phyloP scores from a whole-genome alignment of 2,329 filamentous ascomycete species.

The Penicillium rolfsii region DNA sequence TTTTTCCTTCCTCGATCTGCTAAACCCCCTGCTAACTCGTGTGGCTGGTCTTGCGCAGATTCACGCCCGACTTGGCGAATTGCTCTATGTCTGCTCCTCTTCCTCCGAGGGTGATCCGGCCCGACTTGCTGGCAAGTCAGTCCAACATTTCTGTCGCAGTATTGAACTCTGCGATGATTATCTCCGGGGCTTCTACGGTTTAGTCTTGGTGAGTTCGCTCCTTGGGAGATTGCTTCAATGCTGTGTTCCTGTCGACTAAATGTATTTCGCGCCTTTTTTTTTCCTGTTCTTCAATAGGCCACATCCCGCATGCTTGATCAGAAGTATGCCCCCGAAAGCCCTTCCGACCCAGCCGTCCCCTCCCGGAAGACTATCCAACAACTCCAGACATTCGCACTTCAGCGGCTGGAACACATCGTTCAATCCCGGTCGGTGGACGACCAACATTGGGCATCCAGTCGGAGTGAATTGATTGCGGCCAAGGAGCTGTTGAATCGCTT shows the following conservation, averaged over 20 bases:
- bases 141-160: conserved; percentile 85
- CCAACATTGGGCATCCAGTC: conserved; percentile 37
- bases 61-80: conserved; percentile 83
- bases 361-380: conserved; percentile 34
- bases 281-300: conserved; percentile 27
- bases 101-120: conserved; percentile 43
- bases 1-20: not conserved
- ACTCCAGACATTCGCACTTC: conserved; percentile 43
- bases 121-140: conserved; percentile 67
- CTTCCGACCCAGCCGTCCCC: conserved; percentile 17
- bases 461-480: conserved; percentile 47
- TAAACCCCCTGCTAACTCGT: not conserved
- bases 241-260: not conserved
- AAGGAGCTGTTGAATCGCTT: conserved; percentile 45
- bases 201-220: conserved; percentile 68
- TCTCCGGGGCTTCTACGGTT: conserved; percentile 85
- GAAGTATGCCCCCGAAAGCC: conserved; percentile 16
- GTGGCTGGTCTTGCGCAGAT: conserved; percentile 57
- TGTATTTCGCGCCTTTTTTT: not conserved
- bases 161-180: conserved; percentile 94
- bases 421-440: conserved; percentile 37
- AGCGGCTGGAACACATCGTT: conserved; percentile 43
- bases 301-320: conserved; percentile 33
- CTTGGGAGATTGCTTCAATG: too few relatives aligned
- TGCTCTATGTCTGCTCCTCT: conserved; percentile 69